Evolutionary conservation across 176 grass and related monocot species (phyloP), one percentile per base, ranked within the genome.

Genomic region (Oryza glaberrima): DNA sequence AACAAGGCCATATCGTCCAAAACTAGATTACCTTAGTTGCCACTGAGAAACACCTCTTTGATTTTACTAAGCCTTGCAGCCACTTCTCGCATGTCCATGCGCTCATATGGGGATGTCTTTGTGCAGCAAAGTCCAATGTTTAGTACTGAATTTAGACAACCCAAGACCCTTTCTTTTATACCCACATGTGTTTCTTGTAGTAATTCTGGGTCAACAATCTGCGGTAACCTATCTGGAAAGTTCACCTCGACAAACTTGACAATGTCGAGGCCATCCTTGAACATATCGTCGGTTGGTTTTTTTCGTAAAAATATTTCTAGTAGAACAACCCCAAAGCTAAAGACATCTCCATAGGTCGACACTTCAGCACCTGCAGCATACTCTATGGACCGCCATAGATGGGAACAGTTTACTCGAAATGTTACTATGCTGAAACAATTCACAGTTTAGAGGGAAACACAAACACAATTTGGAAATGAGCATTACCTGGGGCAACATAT

Each of bases 401-500:
- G 43, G 17, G 6, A 58, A 45, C 0, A 3, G 11, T 1, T 1
- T 5, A 46, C 8, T 66, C 2, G 2, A 4, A 2, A 49, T 49
- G 47, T 4, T 4, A 14, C 3, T 1, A 49, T 15, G 8, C 4
- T 5, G 2, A 2, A 14, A 14, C 2, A 0, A 49, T 32, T 32
- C 30, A 0, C 30, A 49, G 0, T 11, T 13, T 3, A 3, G 9
- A 65, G 4, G 4, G 4, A 7, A 22, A 12, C 51, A 7, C 0
- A 0, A 32, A 32, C 30, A 0, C 30, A 32, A 32, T 0, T 0
- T 32, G 30, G 30, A 32, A 32, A 35, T 12, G 49, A 10, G 2
- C 1, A 4, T 12, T 86, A 86, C 84, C 84, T 67, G 77, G 84
- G n/a, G 84, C 70, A 44, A 75, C 61, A 75, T 86, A 82, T 82